Conservation (phyloP, 257 asterid genomes). For the Salvia splendens region DNA sequence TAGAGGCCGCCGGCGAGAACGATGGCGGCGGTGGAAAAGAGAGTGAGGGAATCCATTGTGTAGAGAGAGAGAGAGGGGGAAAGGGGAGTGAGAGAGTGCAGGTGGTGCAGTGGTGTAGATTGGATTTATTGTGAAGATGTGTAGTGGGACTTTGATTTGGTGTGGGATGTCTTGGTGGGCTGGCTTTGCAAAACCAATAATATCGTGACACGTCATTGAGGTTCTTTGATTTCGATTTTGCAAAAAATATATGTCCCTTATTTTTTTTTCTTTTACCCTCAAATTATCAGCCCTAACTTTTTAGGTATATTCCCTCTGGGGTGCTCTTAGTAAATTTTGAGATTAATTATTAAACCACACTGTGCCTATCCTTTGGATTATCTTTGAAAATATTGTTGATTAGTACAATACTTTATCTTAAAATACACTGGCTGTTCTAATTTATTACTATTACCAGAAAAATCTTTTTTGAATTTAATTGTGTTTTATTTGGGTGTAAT, state of each 20-base stretch:
- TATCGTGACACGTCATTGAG: conserved; percentile 28
- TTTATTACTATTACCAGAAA: no score
- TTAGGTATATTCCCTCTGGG: no score
- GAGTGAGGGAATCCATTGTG: conserved; percentile 60
- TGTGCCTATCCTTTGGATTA: no score
- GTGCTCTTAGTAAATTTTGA: no score
- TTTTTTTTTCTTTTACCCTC: no score
- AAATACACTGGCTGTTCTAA: no score
- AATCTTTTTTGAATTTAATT: no score
- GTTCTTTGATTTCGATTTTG: background rate
- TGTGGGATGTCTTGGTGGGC: conserved; percentile 27
- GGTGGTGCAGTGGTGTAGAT: conserved; percentile 24
- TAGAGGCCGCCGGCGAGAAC: conserved; percentile 60
- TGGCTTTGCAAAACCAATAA: conserved; percentile 9
- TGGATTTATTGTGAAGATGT: conserved; percentile 30
- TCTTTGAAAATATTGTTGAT: no score
- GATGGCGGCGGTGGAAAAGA: conserved; percentile 57
- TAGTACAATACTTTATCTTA: no score
- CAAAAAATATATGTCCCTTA: background rate
- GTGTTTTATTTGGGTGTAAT: no score
- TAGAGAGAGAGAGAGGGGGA: background rate
- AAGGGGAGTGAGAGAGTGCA: conserved; percentile 7
- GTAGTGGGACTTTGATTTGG: conserved; percentile 27
- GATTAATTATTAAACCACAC: no score
- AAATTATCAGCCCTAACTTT: no score